Evolutionary conservation across 345 rosid genomes (phyloP).

Genomic region (Eucalyptus pumila): DNA sequence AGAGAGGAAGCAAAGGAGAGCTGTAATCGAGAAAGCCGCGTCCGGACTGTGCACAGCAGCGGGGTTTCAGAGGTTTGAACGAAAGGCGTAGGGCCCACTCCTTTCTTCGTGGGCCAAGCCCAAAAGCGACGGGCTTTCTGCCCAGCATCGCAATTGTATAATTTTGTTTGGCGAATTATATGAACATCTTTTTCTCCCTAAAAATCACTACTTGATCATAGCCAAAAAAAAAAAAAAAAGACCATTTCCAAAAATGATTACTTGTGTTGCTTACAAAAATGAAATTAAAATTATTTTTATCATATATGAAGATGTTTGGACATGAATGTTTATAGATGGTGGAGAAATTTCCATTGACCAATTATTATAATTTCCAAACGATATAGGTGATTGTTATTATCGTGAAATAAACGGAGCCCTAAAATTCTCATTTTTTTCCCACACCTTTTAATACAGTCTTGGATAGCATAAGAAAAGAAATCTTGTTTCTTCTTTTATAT

Average conservation of each 20-base stretch:
- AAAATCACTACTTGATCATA: no score
- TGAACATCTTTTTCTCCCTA: no score
- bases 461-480: neutral
- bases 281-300: no score
- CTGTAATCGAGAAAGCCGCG: neutral
- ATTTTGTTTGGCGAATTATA: neutral
- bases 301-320: no score
- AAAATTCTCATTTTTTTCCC: neutral
- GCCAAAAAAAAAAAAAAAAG: no score
- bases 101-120: neutral
- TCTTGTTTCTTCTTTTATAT: neutral
- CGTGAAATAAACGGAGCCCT: neutral
- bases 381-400: no score
- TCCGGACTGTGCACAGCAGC: neutral
- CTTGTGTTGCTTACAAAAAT: accelerated
- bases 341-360: neutral
- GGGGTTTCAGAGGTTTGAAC: neutral
- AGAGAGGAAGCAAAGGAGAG: neutral
- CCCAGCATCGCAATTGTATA: neutral
- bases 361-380: no score
- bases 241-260: no score
- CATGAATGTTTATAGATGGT: no score
- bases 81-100: neutral
- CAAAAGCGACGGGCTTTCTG: neutral
- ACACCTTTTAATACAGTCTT: neutral